Conservation (phyloP, 345 rosid species). For the Leavenworthia alabamica region DNA sequence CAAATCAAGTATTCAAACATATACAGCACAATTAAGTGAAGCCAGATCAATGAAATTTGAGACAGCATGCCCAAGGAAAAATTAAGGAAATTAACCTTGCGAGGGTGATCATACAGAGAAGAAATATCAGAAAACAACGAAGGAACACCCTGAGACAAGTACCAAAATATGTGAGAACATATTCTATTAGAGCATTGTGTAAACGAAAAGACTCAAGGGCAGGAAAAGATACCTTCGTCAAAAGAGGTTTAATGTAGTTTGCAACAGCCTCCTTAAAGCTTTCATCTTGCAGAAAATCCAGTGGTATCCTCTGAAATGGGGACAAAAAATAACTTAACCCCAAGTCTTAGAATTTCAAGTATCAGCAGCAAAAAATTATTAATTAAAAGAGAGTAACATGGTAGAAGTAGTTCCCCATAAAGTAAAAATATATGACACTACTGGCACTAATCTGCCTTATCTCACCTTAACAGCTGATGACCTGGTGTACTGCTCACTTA, state of each 20-base stretch:
- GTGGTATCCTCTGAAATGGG: slow-evolving; percentile 77
- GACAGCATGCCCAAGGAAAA: slow-evolving; percentile 9
- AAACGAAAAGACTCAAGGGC: not conserved
- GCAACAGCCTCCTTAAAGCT: slow-evolving; percentile 73
- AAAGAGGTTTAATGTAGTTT: slow-evolving; percentile 72
- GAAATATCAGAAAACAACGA: slow-evolving; percentile 96
- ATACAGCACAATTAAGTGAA: not conserved
- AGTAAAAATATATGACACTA: not conserved
- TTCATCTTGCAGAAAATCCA: slow-evolving; percentile 88
- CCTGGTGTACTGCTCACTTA: slow-evolving; percentile 60
- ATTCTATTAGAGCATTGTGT: not conserved
- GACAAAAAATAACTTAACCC: not conserved
- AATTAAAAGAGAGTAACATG: not conserved
- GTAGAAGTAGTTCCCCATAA: not conserved
- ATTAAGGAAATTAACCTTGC: slow-evolving; percentile 55
- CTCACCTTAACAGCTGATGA: slow-evolving; percentile 96
- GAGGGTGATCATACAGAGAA: slow-evolving; percentile 70
- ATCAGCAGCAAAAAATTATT: not conserved
- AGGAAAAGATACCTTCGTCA: slow-evolving; percentile 57
- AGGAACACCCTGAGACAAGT: slow-evolving; percentile 75
- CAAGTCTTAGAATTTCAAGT: not conserved
- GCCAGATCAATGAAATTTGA: not conserved
- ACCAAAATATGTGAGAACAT: slow-evolving; percentile 14
- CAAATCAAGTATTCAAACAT: not conserved
- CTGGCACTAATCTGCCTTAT: slow-evolving; percentile 2